A percentile compares a stretch with the other conserved stretches of the same genome.
Conservation (phyloP, 129 eudicot genomes). For the Glebionis coronaria region DNA sequence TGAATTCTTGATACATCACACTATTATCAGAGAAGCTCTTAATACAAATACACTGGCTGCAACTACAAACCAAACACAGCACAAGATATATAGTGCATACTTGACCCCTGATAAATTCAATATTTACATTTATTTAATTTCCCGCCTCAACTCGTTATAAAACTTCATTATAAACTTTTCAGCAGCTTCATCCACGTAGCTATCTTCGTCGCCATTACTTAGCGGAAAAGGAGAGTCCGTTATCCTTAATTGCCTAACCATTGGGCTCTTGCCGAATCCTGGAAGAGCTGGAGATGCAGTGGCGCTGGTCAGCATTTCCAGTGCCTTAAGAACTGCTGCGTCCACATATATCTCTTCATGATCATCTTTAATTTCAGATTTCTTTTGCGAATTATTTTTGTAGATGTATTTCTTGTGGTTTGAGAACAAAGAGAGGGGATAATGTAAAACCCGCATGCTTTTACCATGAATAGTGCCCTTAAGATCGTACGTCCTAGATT, state of each 20-base stretch:
- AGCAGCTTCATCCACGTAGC: constrained; percentile 62
- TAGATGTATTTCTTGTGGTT: constrained; percentile 37
- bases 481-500: too few relatives aligned
- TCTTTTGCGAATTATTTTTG: constrained; percentile 5
- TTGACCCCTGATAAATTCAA: constrained; percentile 26
- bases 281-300: constrained; percentile 47
- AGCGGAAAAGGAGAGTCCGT: constrained; percentile 79
- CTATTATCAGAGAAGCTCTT: constrained; percentile 31
- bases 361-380: constrained; percentile 1
- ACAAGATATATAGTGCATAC: constrained; percentile 28
- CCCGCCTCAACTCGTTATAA: constrained; percentile 48
- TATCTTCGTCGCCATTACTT: constrained; percentile 31
- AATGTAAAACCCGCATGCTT: too few relatives aligned
- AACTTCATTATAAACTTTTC: constrained; percentile 62
- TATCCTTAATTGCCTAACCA: constrained; percentile 65
- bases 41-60: constrained; percentile 40
- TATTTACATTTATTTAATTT: constrained; percentile 23
- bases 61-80: constrained; percentile 24
- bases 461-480: too few relatives aligned
- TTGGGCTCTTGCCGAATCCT: constrained; percentile 52
- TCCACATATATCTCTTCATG: constrained; percentile 19
- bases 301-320: constrained; percentile 49
- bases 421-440: constrained; percentile 41
- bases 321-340: constrained; percentile 34
- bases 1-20: background rate